Percentiles rank a stretch among this genome's conserved stretches.
These are phyloP conservation scores for Phialophora chinensis DNA, from an alignment of 2,329 filamentous ascomycete genomes.

Conservation along the genomic window DNA sequence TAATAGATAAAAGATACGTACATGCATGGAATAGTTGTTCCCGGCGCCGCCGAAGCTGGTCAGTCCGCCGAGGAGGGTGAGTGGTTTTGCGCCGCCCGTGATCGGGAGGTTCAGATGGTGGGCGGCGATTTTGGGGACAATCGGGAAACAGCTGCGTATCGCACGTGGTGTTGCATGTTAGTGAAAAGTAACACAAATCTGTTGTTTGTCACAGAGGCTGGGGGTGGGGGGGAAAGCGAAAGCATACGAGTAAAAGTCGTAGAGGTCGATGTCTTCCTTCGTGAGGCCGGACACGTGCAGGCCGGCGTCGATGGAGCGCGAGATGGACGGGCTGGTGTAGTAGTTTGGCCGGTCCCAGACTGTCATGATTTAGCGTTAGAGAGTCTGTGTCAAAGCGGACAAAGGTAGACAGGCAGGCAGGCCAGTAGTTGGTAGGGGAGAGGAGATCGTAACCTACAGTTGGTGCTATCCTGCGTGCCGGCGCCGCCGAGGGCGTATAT, in stretches of 20 bases:
- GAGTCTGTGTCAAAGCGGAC: neutral
- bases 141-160: conserved; percentile 65
- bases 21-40: conserved; percentile 75
- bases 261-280: conserved; percentile 62
- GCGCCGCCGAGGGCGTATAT: conserved; percentile 70
- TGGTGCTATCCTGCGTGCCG: conserved; percentile 62
- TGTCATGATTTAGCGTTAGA: conserved; percentile 38
- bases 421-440: neutral
- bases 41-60: conserved; percentile 73
- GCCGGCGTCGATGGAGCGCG: conserved; percentile 61
- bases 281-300: conserved; percentile 56
- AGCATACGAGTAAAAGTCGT: conserved; percentile 66
- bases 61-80: conserved; percentile 68
- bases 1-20: conserved; percentile 40
- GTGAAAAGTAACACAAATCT: neutral
- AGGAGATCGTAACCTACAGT: conserved; percentile 53
- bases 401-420: neutral
- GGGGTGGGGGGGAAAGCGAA: neutral
- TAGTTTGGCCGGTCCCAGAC: conserved; percentile 69
- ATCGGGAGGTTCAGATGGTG: conserved; percentile 63
- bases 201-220: conserved; percentile 19
- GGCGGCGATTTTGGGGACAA: conserved; percentile 70
- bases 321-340: conserved; percentile 64
- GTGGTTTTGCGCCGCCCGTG: conserved; percentile 53
- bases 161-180: neutral